Conservation (phyloP, 1,139 yeast species). For the Suhomyces kunorum region DNA sequence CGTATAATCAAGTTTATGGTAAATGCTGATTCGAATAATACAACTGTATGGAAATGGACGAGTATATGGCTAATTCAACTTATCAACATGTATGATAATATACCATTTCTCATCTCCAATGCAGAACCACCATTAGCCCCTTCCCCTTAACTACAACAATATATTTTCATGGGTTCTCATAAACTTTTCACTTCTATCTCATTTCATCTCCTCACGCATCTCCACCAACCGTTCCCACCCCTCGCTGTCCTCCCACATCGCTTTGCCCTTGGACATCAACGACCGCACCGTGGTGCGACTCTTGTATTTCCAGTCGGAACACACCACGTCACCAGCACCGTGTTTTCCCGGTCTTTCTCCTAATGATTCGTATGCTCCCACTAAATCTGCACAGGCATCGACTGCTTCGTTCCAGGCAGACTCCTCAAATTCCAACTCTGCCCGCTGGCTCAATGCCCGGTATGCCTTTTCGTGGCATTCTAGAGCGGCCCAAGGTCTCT, state of each 20-base stretch:
- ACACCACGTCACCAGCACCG: conserved; percentile 80
- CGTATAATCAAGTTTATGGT: no score
- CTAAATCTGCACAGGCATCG: conserved; percentile 74
- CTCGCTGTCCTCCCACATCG: conserved; percentile 75
- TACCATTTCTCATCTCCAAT: no score
- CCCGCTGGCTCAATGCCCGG: conserved; percentile 65
- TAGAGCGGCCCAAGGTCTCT: conserved; percentile 82
- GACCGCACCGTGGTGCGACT: conserved; percentile 72
- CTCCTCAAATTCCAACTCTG: conserved; percentile 66
- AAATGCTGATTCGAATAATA: no score
- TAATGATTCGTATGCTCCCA: conserved; percentile 82
- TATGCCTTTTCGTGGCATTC: conserved; percentile 87
- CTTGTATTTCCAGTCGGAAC: conserved; percentile 90
- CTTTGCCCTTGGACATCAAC: conserved; percentile 76
- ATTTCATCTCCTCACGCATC: conserved; percentile 33
- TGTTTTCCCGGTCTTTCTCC: conserved; percentile 87
- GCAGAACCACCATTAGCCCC: no score
- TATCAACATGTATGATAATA: no score
- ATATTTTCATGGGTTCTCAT: no score
- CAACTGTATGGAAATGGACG: no score
- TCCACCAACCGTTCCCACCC: conserved; percentile 71
- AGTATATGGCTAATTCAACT: no score
- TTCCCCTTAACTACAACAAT: not conserved
- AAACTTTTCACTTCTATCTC: no score
- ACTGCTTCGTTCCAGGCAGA: conserved; percentile 76